Evolutionary conservation across 306 rosid genomes (phyloP), one percentile per base, ranked within the genome.

Genomic region (Trichosanthes truncata): DNA sequence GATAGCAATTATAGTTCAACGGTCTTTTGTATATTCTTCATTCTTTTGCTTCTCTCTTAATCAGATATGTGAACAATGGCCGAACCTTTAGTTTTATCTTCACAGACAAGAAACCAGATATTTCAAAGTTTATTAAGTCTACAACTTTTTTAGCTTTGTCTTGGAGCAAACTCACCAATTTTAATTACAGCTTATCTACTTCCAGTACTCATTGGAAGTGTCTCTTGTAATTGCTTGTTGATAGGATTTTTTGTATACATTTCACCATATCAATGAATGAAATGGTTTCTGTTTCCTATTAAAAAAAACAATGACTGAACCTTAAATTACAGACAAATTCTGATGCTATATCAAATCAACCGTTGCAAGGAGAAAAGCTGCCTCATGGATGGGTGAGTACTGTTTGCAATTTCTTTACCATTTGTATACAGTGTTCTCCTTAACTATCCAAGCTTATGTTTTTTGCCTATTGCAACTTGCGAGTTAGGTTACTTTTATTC

Each of bases 311-410:
- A 12, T 82, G 76, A 79, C 73, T 15, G 41, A 45, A 74, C 55
- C 83, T 81, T 78, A 68, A 71, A 62, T 88, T 88, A 84, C 96
- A 94, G 98, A 80, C 33, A 74, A 48, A 69, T 29, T 59, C 67
- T 59, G 89, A 84, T 41, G 84, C 78, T 57, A 43, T 79, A 74
- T 82, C 93, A 79, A 82, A 82, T 82, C 87, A 83, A 83, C 82
- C 14, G 43, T 71, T 29, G 59, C 90, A 83, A 78, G 80, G 83
- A 65, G 85, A 83, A 71, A 86, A 81, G 71, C 83, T 92, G 84
- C 91, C 87, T 85, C 76, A 83, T 29, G 95, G 92, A 88, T 94
- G 98, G 98, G 98, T 94, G 79, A 48, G 96, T 89, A 79, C 77
- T 52, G 63, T 82, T 62, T 68, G 14, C 59, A 38, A 48, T 25